Base-by-base conservation (phyloP, 345 rosid genomes). In the Noccaea caerulescens region DNA sequence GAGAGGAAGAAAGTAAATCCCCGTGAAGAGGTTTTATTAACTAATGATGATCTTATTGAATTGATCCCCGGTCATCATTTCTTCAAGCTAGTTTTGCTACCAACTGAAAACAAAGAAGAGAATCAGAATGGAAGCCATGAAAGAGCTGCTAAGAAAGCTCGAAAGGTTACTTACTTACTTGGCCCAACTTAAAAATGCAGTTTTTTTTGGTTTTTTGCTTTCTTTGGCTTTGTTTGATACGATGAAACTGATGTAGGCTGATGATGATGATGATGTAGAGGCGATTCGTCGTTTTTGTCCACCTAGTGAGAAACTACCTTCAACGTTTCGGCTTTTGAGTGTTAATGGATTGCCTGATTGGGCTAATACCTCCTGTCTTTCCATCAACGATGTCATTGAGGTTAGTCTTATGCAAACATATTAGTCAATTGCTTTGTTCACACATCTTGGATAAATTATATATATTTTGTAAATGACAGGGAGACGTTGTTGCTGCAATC, bases 281-380 rank as follows among this genome's bases (percentile, higher is more conserved):
- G 86, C 80, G 0, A 85, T 93, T 69, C 73, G 82, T 4, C 51
- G 66, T 39, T 93, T 87, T 81, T 49, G 11, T 65, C 78, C 85
- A 59, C 38, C 83, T 0, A 53, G 68, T 46, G 88, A 84, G 65
- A 66, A 81, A 63, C 72, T 86, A 12, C 77, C 88, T 3, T 30
- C 53, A 32, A 85, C 89, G 2, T 93, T 86, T 79, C 80, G 91
- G 76, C 91, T 91, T 20, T 63, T 93, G 83, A 75, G 30, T 69
- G 96, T 93, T 52, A 77, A 82, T 77, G 95, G 80, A 23, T 82
- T 93, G 54, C 98, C 98, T 1, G 58, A 80, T 4, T 91, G 98
- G 97, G 96, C 96, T 13, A 93, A 93, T 79, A 84, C 98, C 10
- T 85, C 87, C 54, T 82, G 82, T 77, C 91, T 91, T 85, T 91